Evolutionary conservation across 2,329 filamentous ascomycete genomes (phyloP).

Genomic region (Epichloe uncinata): DNA sequence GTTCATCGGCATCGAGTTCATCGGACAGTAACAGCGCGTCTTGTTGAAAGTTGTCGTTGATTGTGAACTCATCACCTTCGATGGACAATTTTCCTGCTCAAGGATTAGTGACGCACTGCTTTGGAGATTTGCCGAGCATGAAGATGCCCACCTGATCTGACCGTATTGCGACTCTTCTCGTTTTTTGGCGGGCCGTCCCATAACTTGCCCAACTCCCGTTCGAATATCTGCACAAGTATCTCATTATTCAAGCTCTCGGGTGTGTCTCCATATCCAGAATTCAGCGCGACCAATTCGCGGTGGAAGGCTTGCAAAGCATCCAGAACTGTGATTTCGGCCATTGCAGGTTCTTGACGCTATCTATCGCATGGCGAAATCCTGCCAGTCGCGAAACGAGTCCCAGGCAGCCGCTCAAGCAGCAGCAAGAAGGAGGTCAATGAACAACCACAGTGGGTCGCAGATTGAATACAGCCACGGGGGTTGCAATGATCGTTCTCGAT

Average conservation of each 20-base stretch:
- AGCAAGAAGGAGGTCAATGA: neutral
- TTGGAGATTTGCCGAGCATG: neutral
- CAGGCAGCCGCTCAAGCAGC: neutral
- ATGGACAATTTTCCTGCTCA: constrained; percentile 61
- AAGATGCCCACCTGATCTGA: constrained; percentile 48
- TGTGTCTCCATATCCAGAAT: constrained; percentile 48
- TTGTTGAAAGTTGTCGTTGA: constrained; percentile 84
- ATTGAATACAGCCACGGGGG: constrained; percentile 4
- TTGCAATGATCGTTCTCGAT: constrained; percentile 9
- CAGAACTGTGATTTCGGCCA: constrained; percentile 63
- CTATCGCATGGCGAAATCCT: constrained; percentile 32
- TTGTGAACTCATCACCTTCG: constrained; percentile 56
- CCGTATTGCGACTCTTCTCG: constrained; percentile 57
- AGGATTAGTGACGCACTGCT: constrained; percentile 6
- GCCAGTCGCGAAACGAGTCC: neutral
- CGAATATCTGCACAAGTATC: constrained; percentile 56
- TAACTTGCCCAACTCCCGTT: constrained; percentile 56
- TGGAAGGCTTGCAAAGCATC: constrained; percentile 74
- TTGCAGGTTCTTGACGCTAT: constrained; percentile 33
- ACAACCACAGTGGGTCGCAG: constrained; percentile 6
- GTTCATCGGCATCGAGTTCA: constrained; percentile 78
- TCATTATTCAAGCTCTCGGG: constrained; percentile 57
- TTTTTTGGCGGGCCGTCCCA: constrained; percentile 64
- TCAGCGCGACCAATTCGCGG: constrained; percentile 66
- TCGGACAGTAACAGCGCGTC: constrained; percentile 71